Base-by-base conservation (phyloP, 148 eudicot species). In the Chenopodium quinoa region DNA sequence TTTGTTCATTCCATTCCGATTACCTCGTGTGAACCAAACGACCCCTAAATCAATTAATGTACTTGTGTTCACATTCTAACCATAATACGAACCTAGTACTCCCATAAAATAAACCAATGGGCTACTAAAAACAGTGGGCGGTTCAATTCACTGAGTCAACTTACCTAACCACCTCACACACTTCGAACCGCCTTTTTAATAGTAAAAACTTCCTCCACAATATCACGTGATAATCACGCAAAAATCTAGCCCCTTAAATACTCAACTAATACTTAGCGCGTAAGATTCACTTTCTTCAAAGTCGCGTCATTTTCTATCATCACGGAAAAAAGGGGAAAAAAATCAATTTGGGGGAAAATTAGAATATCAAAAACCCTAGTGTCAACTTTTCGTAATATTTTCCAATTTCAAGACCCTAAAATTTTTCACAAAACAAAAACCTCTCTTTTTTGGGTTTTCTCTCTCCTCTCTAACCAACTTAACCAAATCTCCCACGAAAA, bases 401-500 rank as follows among this genome's bases (percentile, higher is more conserved):
- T 14, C 62, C 0, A 32, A 73, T 25, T 80, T 68, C 6, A 27
- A 78, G 81, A 82, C 86, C 78, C 37, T 52, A 78, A 32, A 40
- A 54, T 4, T 47, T 60, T 12, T 70, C 76, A 62, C 31, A 66
- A 73, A 19, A 74, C 64, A 73, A 62, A 79, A 77, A 54, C 71
- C 46, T 68, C 50, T 32, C 32, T 50, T 22, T 25, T 40, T 40
- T 40, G 44, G 44, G 6, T 40, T 48, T 40, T 78, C 67, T 80
- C 84, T 80, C 85, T 68, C 69, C 68, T 77, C 64, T 80, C 46
- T 82, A 88, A 85, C 88, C 84, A 88, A 88, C 90, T 85, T 86
- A 86, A 88, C 88, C 80, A 87, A 83, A 86, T 88, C 88, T 87
- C 88, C 86, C 88, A 87, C 87, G 86, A 78, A 88, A 84, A 87